Evolutionary conservation across 129 eudicot species (phyloP).

Genomic region (Sambucus nigra): DNA sequence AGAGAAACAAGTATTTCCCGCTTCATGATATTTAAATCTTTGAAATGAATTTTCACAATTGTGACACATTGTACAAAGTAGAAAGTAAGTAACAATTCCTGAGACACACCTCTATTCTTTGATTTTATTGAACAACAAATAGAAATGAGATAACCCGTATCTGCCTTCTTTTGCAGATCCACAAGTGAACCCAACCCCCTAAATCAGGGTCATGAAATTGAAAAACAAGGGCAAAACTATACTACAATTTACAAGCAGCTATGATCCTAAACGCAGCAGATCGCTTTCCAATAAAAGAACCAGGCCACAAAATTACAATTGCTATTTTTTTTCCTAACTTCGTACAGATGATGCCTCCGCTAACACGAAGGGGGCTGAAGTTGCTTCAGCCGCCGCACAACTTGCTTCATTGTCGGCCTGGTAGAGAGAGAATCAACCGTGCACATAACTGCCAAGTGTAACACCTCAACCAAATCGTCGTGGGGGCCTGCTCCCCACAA

Average conservation of each 20-base stretch:
- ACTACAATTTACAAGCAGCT: constrained; percentile 64
- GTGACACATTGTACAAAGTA: too few species aligned
- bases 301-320: constrained; percentile 18
- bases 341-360: too few species aligned
- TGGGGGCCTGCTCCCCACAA: constrained; percentile 93
- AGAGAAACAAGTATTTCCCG: too few species aligned
- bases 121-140: constrained; percentile 25
- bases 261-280: constrained; percentile 18
- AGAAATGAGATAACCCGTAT: constrained; percentile 25
- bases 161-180: constrained; percentile 42
- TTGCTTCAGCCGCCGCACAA: constrained; percentile 75
- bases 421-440: constrained; percentile 77
- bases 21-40: too few species aligned
- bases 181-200: constrained; percentile 16
- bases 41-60: too few species aligned
- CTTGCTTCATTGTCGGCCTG: constrained; percentile 85
- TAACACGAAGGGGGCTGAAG: constrained; percentile 86
- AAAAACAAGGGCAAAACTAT: constrained; percentile 38
- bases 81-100: background rate
- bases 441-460: constrained; percentile 73
- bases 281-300: constrained; percentile 7
- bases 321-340: constrained; percentile 18
- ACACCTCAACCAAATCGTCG: constrained; percentile 84
- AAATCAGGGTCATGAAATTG: constrained; percentile 10
- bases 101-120: constrained; percentile 16